Base-by-base conservation (phyloP, 2,329 filamentous ascomycete species). In the Falciphora oryzae region DNA sequence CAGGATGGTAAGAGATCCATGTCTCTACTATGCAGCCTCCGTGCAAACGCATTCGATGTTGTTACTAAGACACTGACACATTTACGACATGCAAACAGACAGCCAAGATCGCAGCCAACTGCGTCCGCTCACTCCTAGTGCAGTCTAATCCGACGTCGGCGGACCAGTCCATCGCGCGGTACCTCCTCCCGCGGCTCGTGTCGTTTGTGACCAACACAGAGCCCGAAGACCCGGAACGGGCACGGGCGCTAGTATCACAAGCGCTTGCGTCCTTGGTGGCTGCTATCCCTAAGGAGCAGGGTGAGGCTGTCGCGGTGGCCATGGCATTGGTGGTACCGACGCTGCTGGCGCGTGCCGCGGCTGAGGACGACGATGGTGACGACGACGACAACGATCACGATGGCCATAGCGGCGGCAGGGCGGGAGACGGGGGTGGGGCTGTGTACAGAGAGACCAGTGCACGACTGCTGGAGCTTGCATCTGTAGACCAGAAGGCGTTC, bases 71-170 rank as follows among this genome's bases (percentile, higher is more conserved):
- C 59, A 58, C n/a, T 50, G 44, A 53, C 44, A 25, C 22, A n/a
- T n/a, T n/a, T 8, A 22, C 7, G 18, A 4, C 22, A 25, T 25
- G 44, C 18, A 61, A 35, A 16, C 64, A 89, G 86, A 94, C 92
- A 1, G 90, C 91, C 64, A 96, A 91, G 72, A 93, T 97, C 65
- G 93, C 95, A 1, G 90, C 92, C 67, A 93, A 92, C 72, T 99
- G 95, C 76, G 86, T 94, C 69, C 88, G 93, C 65, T 95, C 93
- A 10, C 83, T 98, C 10, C 82, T 98, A 35, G 79, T 97, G 4
- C 80, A 89, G 70, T 78, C 84, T 63, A 79, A 85, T 63, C 79
- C 86, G 68, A 84, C 88, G 66, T 69, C 82, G 0, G 87, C 90
- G 27, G 89, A 93, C 72, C 85, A 92, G 70, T 86, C 84, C 66